These are phyloP conservation scores for Alloteropsis angusta DNA, from an alignment of 202 grass and related monocot genomes.

Conservation along the genomic window DNA sequence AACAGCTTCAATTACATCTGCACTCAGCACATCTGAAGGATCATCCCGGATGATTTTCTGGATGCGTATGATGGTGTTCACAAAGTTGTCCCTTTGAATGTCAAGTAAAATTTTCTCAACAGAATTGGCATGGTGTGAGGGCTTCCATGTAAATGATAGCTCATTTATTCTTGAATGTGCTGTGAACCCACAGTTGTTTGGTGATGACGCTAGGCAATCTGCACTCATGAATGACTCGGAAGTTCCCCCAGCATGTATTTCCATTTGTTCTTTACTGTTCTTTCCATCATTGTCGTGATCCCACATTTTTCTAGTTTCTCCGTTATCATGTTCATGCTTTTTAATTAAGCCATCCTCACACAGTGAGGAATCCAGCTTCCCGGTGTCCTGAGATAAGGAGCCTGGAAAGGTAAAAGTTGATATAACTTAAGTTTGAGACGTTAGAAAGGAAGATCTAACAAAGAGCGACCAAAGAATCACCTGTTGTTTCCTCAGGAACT, in stretches of 20 bases:
- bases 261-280: neutral
- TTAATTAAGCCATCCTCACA: constrained; percentile 1
- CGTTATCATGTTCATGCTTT: constrained; percentile 12
- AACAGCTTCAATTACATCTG: constrained; percentile 31
- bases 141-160: constrained; percentile 30
- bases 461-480: constrained; percentile 25
- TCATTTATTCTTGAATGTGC: constrained; percentile 12
- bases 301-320: constrained; percentile 11
- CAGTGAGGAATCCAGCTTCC: neutral
- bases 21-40: constrained; percentile 17
- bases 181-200: neutral
- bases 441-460: constrained; percentile 6
- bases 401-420: constrained; percentile 27
- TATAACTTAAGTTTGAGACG: neutral
- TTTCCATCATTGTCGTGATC: neutral
- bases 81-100: constrained; percentile 35
- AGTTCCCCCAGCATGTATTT: constrained; percentile 14
- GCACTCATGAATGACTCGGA: constrained; percentile 5
- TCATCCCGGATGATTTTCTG: constrained; percentile 28
- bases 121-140: constrained; percentile 2
- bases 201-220: neutral
- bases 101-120: constrained; percentile 34
- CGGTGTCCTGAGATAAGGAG: constrained; percentile 22
- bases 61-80: constrained; percentile 26
- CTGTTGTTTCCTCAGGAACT: constrained; percentile 6